Base-by-base conservation (phyloP, 2,329 filamentous ascomycete species). In the Malbranchea cinnamomea region DNA sequence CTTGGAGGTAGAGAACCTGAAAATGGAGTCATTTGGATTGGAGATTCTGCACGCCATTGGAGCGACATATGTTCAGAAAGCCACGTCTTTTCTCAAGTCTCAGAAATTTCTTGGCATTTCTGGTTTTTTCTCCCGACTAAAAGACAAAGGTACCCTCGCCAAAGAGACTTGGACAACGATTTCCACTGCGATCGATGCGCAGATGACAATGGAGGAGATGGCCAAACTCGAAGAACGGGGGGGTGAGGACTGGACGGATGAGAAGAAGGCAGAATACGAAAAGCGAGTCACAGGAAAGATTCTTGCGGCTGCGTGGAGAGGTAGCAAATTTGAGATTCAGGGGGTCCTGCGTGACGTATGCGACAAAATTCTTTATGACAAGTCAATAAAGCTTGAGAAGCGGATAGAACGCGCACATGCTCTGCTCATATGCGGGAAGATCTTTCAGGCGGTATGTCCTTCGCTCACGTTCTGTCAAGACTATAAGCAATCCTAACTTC, bases 151-250 rank as follows among this genome's bases (percentile, higher is more conserved):
- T 37, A 89, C 78, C 2, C 69, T 95, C 38, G 84, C 92, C 46
- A 95, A 95, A 66, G 89, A 98, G 50, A 95, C 89, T 1, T 98
- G 89, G 89, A 87, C 81, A 50, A 98, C 89, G 17, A 94, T 98
- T 50, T 84, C 76, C 39, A 91, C 82, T 30, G 89, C 89, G 22
- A 92, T 98, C 41, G 85, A 94, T 50, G 89, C 89, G 15, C 89
- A 98, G 62, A 78, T 93, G 63, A 93, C 85, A 36, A 93, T 98
- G 74, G 87, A 98, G 62, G 87, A 94, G 56, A 95, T 98, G 89
- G 85, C 84, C 32, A 84, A 87, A 54, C 67, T 87, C 57, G 89
- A 98, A 61, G 81, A 94, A 63, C 76, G 77, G 48, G 89, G 87
- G 31, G 89, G 89, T 28, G 89, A 94, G 33, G 84, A 93, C 37